phyloP scores from a whole-genome alignment of 169 alveolate genomes.

The Pseudocohnilembus persalinus region DNA sequence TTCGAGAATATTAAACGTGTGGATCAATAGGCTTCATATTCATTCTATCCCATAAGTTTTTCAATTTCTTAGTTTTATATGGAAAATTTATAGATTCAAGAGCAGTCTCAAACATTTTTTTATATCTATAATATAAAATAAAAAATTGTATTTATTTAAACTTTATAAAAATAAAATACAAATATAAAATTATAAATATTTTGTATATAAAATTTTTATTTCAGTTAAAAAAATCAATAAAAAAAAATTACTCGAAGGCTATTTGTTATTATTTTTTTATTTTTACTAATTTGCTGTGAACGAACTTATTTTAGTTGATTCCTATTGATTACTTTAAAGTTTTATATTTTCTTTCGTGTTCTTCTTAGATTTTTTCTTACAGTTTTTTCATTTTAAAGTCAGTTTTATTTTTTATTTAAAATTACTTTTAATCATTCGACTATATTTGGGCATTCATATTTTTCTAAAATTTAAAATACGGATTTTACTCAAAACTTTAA shows the following conservation, averaged over 20 bases:
- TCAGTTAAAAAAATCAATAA: too few relatives aligned
- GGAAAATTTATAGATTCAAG: neutral
- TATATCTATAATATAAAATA: neutral
- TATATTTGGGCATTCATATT: neutral
- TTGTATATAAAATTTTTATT: too few relatives aligned
- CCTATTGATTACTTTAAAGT: neutral
- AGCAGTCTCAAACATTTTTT: neutral
- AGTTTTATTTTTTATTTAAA: too few relatives aligned
- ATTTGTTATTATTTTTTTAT: too few relatives aligned
- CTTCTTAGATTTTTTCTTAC: too few relatives aligned
- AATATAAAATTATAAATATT: too few relatives aligned
- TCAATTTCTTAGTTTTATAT: neutral
- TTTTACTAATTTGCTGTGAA: neutral
- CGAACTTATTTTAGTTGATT: too few relatives aligned
- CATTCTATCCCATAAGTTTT: constrained; percentile 18
- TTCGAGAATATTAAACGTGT: neutral
- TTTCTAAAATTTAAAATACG: neutral
- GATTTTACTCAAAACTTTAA: neutral
- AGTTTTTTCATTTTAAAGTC: too few relatives aligned
- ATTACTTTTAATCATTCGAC: too few relatives aligned
- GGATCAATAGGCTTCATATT: constrained; percentile 1
- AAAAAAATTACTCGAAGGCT: neutral
- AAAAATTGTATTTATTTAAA: too few relatives aligned
- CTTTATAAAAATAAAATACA: too few relatives aligned
- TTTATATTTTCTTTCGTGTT: neutral